Evolutionary conservation across 2,329 filamentous ascomycete species (phyloP).

Genomic region (Chrysoporthe deuterocubensis): DNA sequence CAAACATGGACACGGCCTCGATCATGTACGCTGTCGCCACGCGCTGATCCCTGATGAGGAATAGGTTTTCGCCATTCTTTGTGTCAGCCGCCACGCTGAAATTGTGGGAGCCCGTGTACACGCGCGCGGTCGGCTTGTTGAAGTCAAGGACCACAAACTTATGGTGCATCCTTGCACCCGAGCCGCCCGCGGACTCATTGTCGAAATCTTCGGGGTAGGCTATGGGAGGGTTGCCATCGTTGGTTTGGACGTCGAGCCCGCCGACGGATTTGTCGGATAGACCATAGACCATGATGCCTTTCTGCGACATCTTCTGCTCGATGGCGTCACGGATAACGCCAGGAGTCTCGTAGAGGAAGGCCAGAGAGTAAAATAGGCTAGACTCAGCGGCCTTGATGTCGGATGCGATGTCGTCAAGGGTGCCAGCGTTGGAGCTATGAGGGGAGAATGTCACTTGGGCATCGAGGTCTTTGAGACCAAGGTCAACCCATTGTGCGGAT

Average conservation of each 20-base stretch:
- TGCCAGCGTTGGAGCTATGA: conserved; percentile 30
- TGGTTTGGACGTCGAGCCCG: conserved; percentile 28
- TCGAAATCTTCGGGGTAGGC: conserved; percentile 31
- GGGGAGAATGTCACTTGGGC: conserved; percentile 33
- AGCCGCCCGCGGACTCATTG: conserved; percentile 30
- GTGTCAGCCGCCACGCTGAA: conserved; percentile 31
- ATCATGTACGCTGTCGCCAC: conserved; percentile 33
- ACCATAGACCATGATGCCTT: conserved; percentile 33
- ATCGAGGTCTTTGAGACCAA: conserved; percentile 29
- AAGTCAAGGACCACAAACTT: conserved; percentile 34
- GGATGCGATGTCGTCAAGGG: conserved; percentile 29
- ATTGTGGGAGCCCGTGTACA: conserved; percentile 33
- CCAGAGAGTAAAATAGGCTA: conserved; percentile 33
- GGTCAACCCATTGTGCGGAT: conserved; percentile 30
- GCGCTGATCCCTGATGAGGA: conserved; percentile 30
- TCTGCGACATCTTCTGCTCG: conserved; percentile 27
- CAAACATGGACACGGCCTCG: conserved; percentile 33
- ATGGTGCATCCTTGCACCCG: conserved; percentile 32
- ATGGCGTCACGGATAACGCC: conserved; percentile 32
- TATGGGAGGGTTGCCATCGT: conserved; percentile 32
- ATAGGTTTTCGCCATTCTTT: conserved; percentile 32
- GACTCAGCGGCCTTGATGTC: conserved; percentile 43
- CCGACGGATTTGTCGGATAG: conserved; percentile 32
- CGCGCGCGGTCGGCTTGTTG: conserved; percentile 32
- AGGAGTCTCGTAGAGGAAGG: conserved; percentile 39